phyloP scores from a whole-genome alignment of 805 yeast species.

The Candida schatavii region DNA sequence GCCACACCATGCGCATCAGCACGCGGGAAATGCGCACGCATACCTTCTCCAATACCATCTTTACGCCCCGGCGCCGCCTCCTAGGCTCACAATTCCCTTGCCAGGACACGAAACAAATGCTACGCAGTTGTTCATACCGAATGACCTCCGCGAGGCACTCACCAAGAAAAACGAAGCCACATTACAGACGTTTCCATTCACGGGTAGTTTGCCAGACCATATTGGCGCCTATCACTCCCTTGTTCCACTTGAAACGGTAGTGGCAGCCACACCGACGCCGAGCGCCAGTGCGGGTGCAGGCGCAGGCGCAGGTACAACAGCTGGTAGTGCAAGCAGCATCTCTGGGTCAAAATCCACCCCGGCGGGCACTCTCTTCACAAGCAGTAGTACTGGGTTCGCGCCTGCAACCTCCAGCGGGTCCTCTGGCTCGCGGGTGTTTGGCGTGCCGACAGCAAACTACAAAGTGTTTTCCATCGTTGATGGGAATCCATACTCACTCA shows the following conservation, averaged over 20 bases:
- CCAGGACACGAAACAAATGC: constrained; percentile 71
- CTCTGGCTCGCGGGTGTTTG: constrained; percentile 41
- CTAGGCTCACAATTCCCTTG: constrained; percentile 57
- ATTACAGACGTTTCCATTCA: constrained; percentile 56
- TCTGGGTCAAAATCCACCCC: constrained; percentile 6
- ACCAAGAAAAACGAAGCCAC: constrained; percentile 78
- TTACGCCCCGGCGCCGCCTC: constrained; percentile 88
- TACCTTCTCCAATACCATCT: constrained; percentile 76
- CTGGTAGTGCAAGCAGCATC: neutral
- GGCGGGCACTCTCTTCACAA: neutral
- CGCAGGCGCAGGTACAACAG: neutral
- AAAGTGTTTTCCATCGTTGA: constrained; percentile 78
- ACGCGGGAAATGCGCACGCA: constrained; percentile 14
- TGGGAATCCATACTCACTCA: constrained; percentile 73
- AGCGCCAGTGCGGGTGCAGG: neutral
- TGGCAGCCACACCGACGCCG: constrained; percentile 10
- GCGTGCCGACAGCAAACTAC: constrained; percentile 60
- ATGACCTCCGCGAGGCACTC: constrained; percentile 66
- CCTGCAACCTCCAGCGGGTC: constrained; percentile 7
- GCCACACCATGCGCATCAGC: constrained; percentile 24
- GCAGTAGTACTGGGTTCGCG: neutral
- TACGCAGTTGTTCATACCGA: constrained; percentile 68
- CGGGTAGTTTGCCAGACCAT: constrained; percentile 52
- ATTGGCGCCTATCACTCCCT: constrained; percentile 70
- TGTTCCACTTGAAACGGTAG: constrained; percentile 83